Base-by-base conservation (phyloP, 345 rosid genomes). In the Gossypium raimondii region DNA sequence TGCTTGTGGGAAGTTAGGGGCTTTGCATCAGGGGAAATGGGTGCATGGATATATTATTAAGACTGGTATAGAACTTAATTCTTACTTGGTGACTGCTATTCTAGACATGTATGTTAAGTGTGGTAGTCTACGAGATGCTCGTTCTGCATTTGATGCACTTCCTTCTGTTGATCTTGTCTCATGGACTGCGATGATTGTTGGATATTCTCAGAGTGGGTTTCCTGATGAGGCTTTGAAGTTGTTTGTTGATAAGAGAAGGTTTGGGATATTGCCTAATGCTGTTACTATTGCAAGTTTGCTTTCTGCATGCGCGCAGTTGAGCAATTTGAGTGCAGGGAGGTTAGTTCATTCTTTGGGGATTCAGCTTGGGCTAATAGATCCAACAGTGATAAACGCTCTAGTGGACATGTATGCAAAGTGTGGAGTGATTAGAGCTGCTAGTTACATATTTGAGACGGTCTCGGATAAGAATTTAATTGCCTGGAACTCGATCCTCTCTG, bases 151-250 rank as follows among this genome's bases (percentile, higher is more conserved):
- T 73, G 75, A 80, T 52, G 83, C 85, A 51, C 74, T 87, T 76
- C 74, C 85, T 53, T 77, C 72, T 53, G 70, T 78, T 58, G 95
- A 91, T 84, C 78, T 86, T 1, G 89, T 89, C 67, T 81, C 87
- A 59, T 92, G 97, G 98, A 94, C 95, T 22, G 91, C 98, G 18
- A 87, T 94, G 92, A 89, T 94, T 84, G 93, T 88, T n/a, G 97
- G 97, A 7, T 89, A 87, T 75, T 82, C 89, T 2, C 97, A 94
- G 44, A 87, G 81, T 57, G 93, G 86, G 18, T 68, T 50, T 70
- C 82, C 89, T 7, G 1, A 60, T 18, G 81, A 85, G 80, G 98
- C 91, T 34, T 47, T 92, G 73, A 80, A 85, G 59, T 78, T 94
- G 81, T 94, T 91, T 78, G 77, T 61, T 16, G 83, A 81, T 66